Base-by-base conservation (phyloP, 192 early-diverging fungal genomes). In the Entomortierella parvispora region DNA sequence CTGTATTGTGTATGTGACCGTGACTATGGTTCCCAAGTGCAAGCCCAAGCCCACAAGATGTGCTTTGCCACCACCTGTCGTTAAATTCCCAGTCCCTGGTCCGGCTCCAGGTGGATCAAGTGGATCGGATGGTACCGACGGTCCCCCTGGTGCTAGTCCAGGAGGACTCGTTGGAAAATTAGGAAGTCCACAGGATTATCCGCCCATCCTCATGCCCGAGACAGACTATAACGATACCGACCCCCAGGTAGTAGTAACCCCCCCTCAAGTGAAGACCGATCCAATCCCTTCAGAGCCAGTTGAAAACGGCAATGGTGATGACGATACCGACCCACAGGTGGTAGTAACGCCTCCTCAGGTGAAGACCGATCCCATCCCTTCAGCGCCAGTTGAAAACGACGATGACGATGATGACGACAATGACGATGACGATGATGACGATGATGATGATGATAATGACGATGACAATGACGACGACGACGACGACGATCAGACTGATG, bases 1-100 rank as follows among this genome's bases (percentile, higher is more conserved):
- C 65, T 50, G 65, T 17, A n/a, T 46, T 8, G 54, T 57, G 3
- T 66, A 66, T 28, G 52, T 28, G 18, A 66, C 64, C 14, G 18
- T 66, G 10, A 66, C 54, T 12, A 47, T 47, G 22, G 44, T 66
- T 5, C 54, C 54, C 29, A 9, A 17, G 15, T 66, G 64, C 23
- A 34, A 47, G 17, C 65, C 65, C 26, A 54, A 20, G 23, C 51
- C 51, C 42, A 54, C 42, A 14, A 11, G 32, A 52, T 55, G 52
- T 37, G 8, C 28, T 4, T 11, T 42, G 40, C 63, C 37, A 40
- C 37, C n/a, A n/a, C n/a, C n/a, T n/a, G n/a, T n/a, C n/a, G n/a
- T n/a, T n/a, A n/a, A n/a, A n/a, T n/a, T n/a, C n/a, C n/a, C 51
- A 18, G 37, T 9, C 37, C 2, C 6, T 10, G 7, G 40, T 28